Evolutionary conservation across 306 rosid genomes (phyloP).

Genomic region (Glycine latifolia): DNA sequence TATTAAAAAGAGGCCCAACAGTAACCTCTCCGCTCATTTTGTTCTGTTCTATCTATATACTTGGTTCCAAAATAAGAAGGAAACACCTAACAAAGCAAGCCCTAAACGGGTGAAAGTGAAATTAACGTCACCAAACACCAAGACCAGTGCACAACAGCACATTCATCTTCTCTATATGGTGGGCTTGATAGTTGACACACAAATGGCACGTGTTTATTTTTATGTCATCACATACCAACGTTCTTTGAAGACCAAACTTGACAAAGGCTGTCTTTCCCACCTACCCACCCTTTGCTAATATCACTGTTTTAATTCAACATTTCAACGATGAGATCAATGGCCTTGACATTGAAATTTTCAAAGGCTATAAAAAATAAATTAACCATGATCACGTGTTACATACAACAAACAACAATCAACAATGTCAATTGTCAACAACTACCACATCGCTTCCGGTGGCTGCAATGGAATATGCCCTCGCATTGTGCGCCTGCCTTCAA

Average conservation of each 20-base stretch:
- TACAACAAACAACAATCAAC: neutral
- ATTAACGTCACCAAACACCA: no score
- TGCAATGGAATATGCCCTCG: slow-evolving; percentile 43
- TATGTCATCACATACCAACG: neutral
- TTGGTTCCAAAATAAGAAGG: no score
- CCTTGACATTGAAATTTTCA: slow-evolving; percentile 20
- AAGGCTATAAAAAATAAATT: neutral
- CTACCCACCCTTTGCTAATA: slow-evolving; percentile 14
- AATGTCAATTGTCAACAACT: slow-evolving; percentile 9
- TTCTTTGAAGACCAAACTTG: slow-evolving; percentile 4
- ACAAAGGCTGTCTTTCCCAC: neutral
- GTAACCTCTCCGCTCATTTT: no score
- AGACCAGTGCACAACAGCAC: no score
- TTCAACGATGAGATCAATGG: neutral
- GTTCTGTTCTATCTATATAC: no score
- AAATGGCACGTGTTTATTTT: neutral
- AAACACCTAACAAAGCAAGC: no score
- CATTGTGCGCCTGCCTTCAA: neutral
- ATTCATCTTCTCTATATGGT: no score
- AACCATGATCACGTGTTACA: neutral
- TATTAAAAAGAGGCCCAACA: no score
- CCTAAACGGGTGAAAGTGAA: no score
- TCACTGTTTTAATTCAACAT: neutral
- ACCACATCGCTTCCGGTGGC: slow-evolving; percentile 16
- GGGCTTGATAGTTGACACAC: neutral